Conservation (phyloP, 331 rosid species). For the Malus hybrid region DNA sequence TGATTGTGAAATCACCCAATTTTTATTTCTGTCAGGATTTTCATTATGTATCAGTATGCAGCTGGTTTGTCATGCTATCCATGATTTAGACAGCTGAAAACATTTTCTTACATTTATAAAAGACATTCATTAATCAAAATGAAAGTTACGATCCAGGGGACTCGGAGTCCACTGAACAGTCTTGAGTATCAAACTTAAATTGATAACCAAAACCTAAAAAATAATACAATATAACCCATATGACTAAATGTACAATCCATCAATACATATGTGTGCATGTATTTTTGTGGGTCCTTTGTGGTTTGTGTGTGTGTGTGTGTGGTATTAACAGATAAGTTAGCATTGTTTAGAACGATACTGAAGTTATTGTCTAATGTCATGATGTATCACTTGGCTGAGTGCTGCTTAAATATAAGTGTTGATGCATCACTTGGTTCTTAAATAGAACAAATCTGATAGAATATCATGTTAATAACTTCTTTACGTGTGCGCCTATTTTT, state of each 20-base stretch:
- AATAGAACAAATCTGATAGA: neutral
- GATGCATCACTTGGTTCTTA: neutral
- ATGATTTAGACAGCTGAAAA: neutral
- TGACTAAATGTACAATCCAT: neutral
- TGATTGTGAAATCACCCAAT: conserved; percentile 1
- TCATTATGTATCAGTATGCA: neutral
- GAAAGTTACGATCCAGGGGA: neutral
- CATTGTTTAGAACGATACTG: neutral
- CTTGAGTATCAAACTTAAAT: neutral
- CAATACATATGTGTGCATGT: neutral
- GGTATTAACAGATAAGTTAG: neutral
- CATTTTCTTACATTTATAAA: neutral
- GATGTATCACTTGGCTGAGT: neutral
- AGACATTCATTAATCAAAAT: neutral
- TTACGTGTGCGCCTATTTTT: neutral
- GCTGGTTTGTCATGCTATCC: neutral
- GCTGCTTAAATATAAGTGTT: neutral
- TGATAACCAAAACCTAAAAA: neutral
- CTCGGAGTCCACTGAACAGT: neutral
- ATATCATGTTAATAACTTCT: neutral
- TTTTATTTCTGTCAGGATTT: neutral
- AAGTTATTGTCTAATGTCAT: neutral
- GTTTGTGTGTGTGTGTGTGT: neutral
- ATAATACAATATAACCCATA: neutral
- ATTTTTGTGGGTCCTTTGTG: neutral